Conservation (phyloP, 2,329 filamentous ascomycete genomes). For the Sclerotinia spermophila region DNA sequence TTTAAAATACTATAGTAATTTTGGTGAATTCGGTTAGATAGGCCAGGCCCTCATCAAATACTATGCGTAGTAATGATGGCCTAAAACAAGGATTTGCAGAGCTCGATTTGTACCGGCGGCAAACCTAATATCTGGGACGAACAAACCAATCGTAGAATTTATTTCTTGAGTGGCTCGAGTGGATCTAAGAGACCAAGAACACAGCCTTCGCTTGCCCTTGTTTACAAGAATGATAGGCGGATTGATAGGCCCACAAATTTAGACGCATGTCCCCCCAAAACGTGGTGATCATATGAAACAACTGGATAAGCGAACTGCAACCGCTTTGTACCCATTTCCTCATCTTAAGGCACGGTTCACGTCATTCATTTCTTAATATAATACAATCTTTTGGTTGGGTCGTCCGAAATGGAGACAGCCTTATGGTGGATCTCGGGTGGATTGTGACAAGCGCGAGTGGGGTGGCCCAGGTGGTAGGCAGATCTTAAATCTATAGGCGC, state of each 20-base stretch:
- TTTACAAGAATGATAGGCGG: background rate
- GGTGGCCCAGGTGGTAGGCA: background rate
- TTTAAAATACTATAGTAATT: too few relatives aligned
- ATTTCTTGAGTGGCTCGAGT: background rate
- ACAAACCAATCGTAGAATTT: conserved; percentile 3
- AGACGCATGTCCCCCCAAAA: conserved; percentile 9
- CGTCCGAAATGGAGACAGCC: conserved; percentile 13
- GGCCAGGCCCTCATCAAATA: too few relatives aligned
- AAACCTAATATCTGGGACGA: conserved; percentile 1
- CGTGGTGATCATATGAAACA: conserved; percentile 2
- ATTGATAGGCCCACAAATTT: conserved; percentile 14
- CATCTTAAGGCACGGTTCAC: background rate
- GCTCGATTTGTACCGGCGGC: background rate
- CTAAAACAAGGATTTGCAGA: background rate
- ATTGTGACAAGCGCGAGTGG: conserved; percentile 11
- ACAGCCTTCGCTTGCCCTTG: conserved; percentile 4
- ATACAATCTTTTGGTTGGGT: background rate
- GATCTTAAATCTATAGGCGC: conserved; percentile 8
- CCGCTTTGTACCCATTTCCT: background rate
- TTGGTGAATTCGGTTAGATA: too few relatives aligned
- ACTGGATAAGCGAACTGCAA: conserved; percentile 5
- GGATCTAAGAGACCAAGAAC: background rate
- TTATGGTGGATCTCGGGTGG: conserved; percentile 12
- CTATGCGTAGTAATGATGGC: too few relatives aligned
- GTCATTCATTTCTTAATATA: background rate